Evolutionary conservation across 345 rosid species (phyloP), one percentile per base, ranked within the genome.

Genomic region (Ceriops zippeliana): DNA sequence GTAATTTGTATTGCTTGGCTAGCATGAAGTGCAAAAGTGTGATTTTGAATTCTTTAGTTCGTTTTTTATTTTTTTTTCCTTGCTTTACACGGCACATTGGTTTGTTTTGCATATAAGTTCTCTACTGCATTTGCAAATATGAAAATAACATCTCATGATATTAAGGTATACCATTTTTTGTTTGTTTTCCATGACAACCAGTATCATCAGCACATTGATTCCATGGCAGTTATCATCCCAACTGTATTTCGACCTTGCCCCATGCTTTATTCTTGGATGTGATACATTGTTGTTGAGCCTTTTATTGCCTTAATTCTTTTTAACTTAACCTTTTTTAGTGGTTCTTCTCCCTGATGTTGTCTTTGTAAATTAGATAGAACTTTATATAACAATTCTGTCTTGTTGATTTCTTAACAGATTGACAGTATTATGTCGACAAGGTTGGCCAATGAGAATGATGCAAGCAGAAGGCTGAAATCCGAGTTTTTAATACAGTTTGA

Each of bases 401-500:
- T 61, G 73, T 42, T 68, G 58, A 46, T 67, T 73, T 46, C 16
- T 68, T 35, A 61, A 77, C 83, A 93, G 98, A 93, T 93, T 69
- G 98, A 93, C 82, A 91, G 98, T 73, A 82, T 89, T 68, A 86
- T 93, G 97, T 93, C 98, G 42, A 88, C 91, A 34, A 88, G 97
- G 83, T 68, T 85, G 71, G 89, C 81, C 20, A 88, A 79, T 75
- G 98, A 93, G 83, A 88, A 89, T 83, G 98, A 93, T 78, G 84
- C 97, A 58, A 93, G 98, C 80, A 87, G 97, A 80, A 73, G 97
- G 76, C 76, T 93, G 81, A 93, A 93, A 75, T 93, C 97, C n/a
- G 97, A 93, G 78, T 89, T 93, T 70, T 87, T 91, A 32, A 86
- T 93, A 66, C 97, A 93, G 80, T 91, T 93, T 76, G 97, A 93